Percentiles rank a stretch among this genome's conserved stretches.
phyloP scores from a whole-genome alignment of 2,329 filamentous ascomycete species.

The Alternaria brassicae region DNA sequence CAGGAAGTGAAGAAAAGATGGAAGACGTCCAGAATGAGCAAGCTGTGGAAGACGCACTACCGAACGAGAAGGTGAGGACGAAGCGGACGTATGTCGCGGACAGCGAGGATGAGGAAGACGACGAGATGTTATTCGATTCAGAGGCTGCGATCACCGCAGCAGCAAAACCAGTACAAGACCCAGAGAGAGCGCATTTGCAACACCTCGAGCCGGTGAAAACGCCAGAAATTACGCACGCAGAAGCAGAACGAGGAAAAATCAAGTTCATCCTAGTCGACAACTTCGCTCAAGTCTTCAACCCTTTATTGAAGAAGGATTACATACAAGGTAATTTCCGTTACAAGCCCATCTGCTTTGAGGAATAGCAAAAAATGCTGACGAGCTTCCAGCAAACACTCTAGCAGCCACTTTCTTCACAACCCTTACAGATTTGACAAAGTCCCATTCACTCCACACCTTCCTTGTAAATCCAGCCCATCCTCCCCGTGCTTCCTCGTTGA shows the following conservation, averaged over 20 bases:
- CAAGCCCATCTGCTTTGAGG: conserved; percentile 24
- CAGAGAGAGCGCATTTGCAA: neutral
- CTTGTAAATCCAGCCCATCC: conserved; percentile 46
- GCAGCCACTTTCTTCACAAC: conserved; percentile 52
- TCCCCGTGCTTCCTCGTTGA: conserved; percentile 14
- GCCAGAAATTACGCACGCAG: neutral
- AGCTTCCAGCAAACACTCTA: conserved; percentile 48
- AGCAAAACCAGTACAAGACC: neutral
- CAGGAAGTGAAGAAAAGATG: conserved; percentile 31
- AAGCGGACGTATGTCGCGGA: conserved; percentile 42
- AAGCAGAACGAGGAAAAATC: neutral
- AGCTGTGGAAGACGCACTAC: neutral
- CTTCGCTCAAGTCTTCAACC: conserved; percentile 48
- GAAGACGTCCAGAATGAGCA: conserved; percentile 4
- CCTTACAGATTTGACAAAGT: conserved; percentile 49
- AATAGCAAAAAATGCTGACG: conserved; percentile 16
- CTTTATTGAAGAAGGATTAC: conserved; percentile 49
- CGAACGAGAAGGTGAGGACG: neutral
- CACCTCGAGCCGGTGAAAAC: neutral
- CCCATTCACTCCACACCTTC: conserved; percentile 51
- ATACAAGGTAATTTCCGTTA: conserved; percentile 38
- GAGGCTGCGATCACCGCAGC: neutral
- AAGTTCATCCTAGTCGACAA: conserved; percentile 52
- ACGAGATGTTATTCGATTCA: conserved; percentile 50
- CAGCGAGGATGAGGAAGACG: conserved; percentile 46